Conservation (phyloP, 2,329 filamentous ascomycete species). For the Paecilomyces sp. region DNA sequence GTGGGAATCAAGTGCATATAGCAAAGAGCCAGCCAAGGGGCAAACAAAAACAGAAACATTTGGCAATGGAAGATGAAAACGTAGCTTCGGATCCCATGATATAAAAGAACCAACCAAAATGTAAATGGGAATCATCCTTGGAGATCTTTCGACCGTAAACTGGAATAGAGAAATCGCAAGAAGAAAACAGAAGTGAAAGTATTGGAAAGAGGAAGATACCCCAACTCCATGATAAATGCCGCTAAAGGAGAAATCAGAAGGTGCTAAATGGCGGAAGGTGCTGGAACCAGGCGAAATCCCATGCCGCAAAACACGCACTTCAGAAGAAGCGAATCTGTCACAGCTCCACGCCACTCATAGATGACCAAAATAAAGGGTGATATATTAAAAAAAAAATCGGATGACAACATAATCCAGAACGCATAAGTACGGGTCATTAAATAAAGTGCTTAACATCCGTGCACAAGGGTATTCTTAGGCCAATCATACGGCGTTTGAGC, state of each 20-base stretch:
- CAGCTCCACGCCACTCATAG: conserved; percentile 35
- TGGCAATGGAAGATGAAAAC: not conserved
- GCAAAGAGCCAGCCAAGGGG: not conserved
- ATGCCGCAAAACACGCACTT: not conserved
- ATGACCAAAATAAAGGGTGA: conserved; percentile 21
- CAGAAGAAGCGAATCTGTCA: not conserved
- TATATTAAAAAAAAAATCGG: not conserved
- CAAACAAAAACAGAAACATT: not conserved
- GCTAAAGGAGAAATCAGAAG: not conserved
- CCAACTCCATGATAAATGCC: conserved; percentile 1
- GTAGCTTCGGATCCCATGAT: not conserved
- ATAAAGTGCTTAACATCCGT: conserved; percentile 9
- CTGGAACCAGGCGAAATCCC: not conserved
- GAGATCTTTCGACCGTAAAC: not conserved
- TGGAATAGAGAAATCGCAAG: not conserved
- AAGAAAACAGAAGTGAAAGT: not conserved
- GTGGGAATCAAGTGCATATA: not conserved
- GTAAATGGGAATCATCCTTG: not conserved
- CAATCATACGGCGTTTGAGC: conserved; percentile 15
- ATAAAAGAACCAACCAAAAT: not conserved
- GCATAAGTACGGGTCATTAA: not conserved
- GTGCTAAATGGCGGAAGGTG: not conserved
- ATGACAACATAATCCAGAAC: not conserved
- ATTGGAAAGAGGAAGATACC: not conserved
- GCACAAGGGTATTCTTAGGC: conserved; percentile 16